Percentiles rank a stretch among this genome's conserved stretches.
Evolutionary conservation across 140 eudicot species (phyloP).

Genomic region (Stevia rebaudiana): DNA sequence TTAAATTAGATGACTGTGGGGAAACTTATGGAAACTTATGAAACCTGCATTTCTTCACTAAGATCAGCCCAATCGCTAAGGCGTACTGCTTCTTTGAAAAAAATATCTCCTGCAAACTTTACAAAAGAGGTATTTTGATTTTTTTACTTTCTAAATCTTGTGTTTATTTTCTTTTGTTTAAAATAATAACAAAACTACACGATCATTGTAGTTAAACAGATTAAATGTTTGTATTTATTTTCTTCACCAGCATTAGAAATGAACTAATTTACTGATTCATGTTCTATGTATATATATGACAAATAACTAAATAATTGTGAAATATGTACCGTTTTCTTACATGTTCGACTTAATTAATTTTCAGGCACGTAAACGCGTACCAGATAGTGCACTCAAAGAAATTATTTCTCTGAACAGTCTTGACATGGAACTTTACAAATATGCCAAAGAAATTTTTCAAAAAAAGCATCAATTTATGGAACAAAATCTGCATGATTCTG

Average conservation of each 20-base stretch:
- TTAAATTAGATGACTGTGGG: conserved; percentile 53
- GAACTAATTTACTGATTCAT: neutral
- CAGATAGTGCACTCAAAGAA: conserved; percentile 50
- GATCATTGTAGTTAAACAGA: neutral
- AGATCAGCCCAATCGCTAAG: conserved; percentile 54
- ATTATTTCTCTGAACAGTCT: conserved; percentile 66
- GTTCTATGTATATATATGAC: neutral
- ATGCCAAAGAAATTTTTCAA: conserved; percentile 58
- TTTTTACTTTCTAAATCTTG: neutral
- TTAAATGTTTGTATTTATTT: neutral
- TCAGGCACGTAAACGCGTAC: conserved; percentile 71
- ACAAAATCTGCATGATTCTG: conserved; percentile 31
- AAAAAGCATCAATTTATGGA: conserved; percentile 47
- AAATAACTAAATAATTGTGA: neutral
- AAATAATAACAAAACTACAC: neutral
- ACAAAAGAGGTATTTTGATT: conserved; percentile 61
- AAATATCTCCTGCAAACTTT: conserved; percentile 70
- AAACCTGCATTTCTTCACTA: conserved; percentile 50
- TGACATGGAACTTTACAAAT: conserved; percentile 79
- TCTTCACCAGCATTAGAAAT: neutral
- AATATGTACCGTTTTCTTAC: neutral
- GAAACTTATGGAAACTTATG: conserved; percentile 58
- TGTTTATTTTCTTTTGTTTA: neutral
- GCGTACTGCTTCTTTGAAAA: conserved; percentile 47
- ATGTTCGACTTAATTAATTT: neutral